A percentile compares a stretch with the other conserved stretches of the same genome.
These are phyloP conservation scores for Agaricales sp. DNA, from an alignment of 1,284 basidiomycete species.

Conservation along the genomic window DNA sequence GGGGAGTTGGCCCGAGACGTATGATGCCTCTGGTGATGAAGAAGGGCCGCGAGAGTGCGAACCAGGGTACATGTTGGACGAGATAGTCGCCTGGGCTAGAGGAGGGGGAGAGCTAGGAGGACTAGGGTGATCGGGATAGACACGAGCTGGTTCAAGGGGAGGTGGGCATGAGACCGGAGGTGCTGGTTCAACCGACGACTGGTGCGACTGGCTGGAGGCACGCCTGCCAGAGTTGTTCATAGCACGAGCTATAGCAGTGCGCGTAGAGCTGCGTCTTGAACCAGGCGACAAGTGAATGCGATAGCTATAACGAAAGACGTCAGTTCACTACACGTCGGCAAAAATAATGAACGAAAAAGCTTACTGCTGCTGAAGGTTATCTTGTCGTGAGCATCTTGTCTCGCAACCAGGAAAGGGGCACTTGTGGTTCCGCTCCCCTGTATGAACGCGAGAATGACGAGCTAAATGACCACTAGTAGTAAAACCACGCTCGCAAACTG, in stretches of 20 bases:
- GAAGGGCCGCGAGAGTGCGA: constrained; percentile 26
- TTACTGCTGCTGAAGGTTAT: constrained; percentile 78
- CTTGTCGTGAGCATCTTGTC: constrained; percentile 70
- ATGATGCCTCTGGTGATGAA: constrained; percentile 28
- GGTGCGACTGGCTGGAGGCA: constrained; percentile 13
- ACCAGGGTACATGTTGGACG: constrained; percentile 21
- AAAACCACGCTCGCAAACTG: constrained; percentile 61
- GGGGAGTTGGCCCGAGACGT: constrained; percentile 23
- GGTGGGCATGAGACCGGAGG: constrained; percentile 32
- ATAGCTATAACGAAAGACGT: constrained; percentile 35
- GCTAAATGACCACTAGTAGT: constrained; percentile 80
- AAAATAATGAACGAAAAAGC: constrained; percentile 7
- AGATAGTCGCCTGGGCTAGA: constrained; percentile 35
- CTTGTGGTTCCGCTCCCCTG: constrained; percentile 72
- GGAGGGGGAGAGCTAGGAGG: constrained; percentile 30
- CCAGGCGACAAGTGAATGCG: constrained; percentile 66
- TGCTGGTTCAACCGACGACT: constrained; percentile 15
- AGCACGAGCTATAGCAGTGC: constrained; percentile 37
- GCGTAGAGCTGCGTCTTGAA: constrained; percentile 50
- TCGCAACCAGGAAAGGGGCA: constrained; percentile 79
- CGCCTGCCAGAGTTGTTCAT: constrained; percentile 20
- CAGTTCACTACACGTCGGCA: too few species aligned
- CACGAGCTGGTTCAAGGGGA: constrained; percentile 31
- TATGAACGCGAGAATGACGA: constrained; percentile 73
- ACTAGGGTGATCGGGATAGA: constrained; percentile 18